Base-by-base conservation (phyloP, 2,329 filamentous ascomycete species). In the Malbranchea zuffiana region DNA sequence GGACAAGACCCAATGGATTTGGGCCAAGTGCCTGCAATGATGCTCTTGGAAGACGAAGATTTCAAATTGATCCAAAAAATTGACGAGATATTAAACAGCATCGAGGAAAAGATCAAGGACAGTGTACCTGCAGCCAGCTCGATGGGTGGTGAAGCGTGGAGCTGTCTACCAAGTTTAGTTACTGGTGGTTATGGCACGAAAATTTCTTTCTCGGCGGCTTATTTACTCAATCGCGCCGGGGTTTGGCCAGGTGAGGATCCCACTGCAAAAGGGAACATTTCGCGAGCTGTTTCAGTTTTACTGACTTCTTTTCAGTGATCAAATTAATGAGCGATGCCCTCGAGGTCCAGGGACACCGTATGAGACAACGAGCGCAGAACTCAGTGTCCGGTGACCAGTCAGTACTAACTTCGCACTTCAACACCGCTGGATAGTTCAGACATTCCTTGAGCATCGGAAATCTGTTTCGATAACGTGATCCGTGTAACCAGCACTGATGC, bases 1-100 rank as follows among this genome's bases (percentile, higher is more conserved):
- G 88, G 88, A 8, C 79, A 81, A 41, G 82, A 93, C 45, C 72
- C 81, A 0, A 74, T 90, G 21, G 85, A 95, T 50, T 71, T 84
- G 35, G 68, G 70, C 1, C 79, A 87, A 47, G 82, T 93, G 5
- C 85, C 86, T 2, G 84, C 80, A 2, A 81, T 93, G 39, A 85
- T 95, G 75, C 72, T 95, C 3, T 69, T 96, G 1, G 87, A 95
- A 51, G 83, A 90, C 12, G 88, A 96, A 53, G 88, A 98, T 47
- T 73, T 82, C 46, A 88, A 88, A 57, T 68, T 96, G 2, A 64
- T 96, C 5, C 70, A 74, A 29, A 94, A 92, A 62, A 77, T 95
- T 16, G 74, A 82, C 47, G 80, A 84, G 44, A 80, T 96, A 6
- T 63, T 95, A 26, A 66, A 71, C 23, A 80, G 75, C 44, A 78